Percentiles rank a stretch among this genome's conserved stretches.
Evolutionary conservation across 176 grass and related monocot genomes (phyloP).

Genomic region (Aechmea fasciata): DNA sequence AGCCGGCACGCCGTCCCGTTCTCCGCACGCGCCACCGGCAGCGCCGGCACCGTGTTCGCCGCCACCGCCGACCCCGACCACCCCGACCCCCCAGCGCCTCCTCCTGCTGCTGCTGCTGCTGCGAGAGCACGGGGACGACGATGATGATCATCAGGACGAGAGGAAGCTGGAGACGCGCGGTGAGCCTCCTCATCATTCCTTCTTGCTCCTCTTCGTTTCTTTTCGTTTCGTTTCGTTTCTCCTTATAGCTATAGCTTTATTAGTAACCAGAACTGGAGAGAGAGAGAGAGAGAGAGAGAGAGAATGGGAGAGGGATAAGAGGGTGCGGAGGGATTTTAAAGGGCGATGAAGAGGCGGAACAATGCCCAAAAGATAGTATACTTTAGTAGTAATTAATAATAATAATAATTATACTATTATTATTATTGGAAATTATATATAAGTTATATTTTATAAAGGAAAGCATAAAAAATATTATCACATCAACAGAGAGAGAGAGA

Average conservation of each 20-base stretch:
- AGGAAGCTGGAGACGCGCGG: too few relatives aligned
- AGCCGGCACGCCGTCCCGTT: conserved; percentile 44
- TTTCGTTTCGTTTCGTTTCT: background rate
- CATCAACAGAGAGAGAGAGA: too few relatives aligned
- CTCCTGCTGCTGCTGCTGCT: conserved; percentile 7
- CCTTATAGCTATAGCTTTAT: background rate
- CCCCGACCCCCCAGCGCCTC: background rate
- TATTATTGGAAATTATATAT: too few relatives aligned
- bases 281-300: background rate
- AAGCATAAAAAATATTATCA: too few relatives aligned
- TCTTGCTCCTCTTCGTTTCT: background rate
- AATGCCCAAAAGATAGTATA: too few relatives aligned
- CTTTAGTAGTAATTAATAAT: too few relatives aligned
- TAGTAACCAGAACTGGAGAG: background rate
- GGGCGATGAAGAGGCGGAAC: too few relatives aligned
- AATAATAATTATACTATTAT: too few relatives aligned
- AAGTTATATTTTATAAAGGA: too few relatives aligned
- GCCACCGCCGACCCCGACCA: conserved; percentile 12
- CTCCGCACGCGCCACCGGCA: conserved; percentile 26
- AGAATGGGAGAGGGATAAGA: background rate
- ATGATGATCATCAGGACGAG: background rate
- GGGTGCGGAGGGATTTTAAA: background rate
- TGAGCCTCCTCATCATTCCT: background rate
- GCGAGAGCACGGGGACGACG: conserved; percentile 20
- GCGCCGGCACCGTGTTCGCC: conserved; percentile 36